phyloP scores from a whole-genome alignment of 495 filamentous ascomycete species.

The Neurospora sp. region DNA sequence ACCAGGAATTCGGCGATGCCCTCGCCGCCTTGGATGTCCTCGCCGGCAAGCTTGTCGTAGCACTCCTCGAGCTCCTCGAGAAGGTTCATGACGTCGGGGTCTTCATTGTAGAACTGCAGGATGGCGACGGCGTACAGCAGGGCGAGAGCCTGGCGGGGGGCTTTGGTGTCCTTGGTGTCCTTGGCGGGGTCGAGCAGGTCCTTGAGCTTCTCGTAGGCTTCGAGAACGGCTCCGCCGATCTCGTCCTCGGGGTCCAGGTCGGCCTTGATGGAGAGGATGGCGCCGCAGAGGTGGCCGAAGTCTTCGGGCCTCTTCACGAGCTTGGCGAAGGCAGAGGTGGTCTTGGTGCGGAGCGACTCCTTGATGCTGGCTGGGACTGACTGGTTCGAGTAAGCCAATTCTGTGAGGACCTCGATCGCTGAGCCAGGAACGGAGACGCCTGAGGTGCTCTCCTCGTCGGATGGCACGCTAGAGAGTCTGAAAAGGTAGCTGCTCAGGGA shows the following conservation, averaged over 20 bases:
- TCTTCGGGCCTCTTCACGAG: slow-evolving; percentile 54
- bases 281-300: slow-evolving; percentile 37
- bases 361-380: slow-evolving; percentile 48
- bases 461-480: slow-evolving; percentile 22
- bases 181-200: slow-evolving; percentile 54
- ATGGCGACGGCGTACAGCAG: slow-evolving; percentile 79
- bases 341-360: slow-evolving; percentile 56
- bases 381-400: slow-evolving; percentile 42
- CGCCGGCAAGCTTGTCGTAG: slow-evolving; percentile 46
- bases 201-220: slow-evolving; percentile 54
- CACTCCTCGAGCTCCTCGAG: slow-evolving; percentile 29
- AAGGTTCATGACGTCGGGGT: slow-evolving; percentile 58
- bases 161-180: slow-evolving; percentile 26
- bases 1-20: slow-evolving; percentile 67
- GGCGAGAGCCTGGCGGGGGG: slow-evolving; percentile 50
- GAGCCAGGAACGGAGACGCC: slow-evolving; percentile 25
- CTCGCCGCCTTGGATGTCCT: slow-evolving; percentile 20
- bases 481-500: slow-evolving; percentile 45
- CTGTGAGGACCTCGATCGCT: slow-evolving; percentile 34
- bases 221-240: slow-evolving; percentile 43
- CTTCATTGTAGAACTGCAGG: slow-evolving; percentile 80
- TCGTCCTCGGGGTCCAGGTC: slow-evolving; percentile 53
- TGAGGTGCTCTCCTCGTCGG: slow-evolving; percentile 11
- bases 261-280: slow-evolving; percentile 35
- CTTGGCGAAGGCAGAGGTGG: slow-evolving; percentile 53